These are phyloP conservation scores for Basidiobolus heterosporus DNA, from an alignment of 371 early-diverging fungal genomes.

Conservation along the genomic window DNA sequence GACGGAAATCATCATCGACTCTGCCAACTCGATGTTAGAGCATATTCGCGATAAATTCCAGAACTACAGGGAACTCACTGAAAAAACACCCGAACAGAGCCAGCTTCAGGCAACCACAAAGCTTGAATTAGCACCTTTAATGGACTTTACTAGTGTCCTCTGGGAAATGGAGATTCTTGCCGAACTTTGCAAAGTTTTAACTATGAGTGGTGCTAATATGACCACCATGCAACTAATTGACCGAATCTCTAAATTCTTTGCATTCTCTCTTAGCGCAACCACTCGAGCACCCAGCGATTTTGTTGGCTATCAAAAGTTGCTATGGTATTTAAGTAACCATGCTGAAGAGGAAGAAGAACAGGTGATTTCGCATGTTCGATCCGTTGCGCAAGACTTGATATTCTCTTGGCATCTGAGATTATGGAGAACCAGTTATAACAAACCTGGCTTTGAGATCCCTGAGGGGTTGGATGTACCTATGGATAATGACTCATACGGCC, in stretches of 20 bases:
- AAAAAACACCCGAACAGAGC: neutral
- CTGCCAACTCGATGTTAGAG: conserved; percentile 2
- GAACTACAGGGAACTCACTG: no score
- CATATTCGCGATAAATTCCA: neutral
- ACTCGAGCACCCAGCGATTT: conserved; percentile 45
- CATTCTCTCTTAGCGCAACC: conserved; percentile 26
- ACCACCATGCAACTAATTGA: conserved; percentile 4
- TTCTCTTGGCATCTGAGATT: conserved; percentile 24
- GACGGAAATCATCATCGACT: neutral
- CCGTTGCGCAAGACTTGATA: conserved; percentile 17
- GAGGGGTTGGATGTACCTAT: conserved; percentile 14
- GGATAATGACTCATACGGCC: conserved; percentile 23
- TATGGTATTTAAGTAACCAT: conserved; percentile 35
- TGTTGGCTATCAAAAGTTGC: conserved; percentile 41
- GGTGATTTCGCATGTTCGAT: conserved; percentile 2
- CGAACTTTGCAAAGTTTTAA: conserved; percentile 14
- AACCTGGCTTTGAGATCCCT: conserved; percentile 12
- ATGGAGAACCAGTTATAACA: conserved; percentile 19
- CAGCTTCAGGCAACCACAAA: neutral
- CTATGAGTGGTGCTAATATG: conserved; percentile 1
- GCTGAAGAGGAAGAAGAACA: no score
- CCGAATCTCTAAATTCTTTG: conserved; percentile 17
- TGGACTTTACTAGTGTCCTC: conserved; percentile 30
- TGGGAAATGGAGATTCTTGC: conserved; percentile 33
- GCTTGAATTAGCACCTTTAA: conserved; percentile 15